A percentile compares a stretch with the other conserved stretches of the same genome.
phyloP scores from a whole-genome alignment of 257 asterid genomes.

The Apocynum venetum region DNA sequence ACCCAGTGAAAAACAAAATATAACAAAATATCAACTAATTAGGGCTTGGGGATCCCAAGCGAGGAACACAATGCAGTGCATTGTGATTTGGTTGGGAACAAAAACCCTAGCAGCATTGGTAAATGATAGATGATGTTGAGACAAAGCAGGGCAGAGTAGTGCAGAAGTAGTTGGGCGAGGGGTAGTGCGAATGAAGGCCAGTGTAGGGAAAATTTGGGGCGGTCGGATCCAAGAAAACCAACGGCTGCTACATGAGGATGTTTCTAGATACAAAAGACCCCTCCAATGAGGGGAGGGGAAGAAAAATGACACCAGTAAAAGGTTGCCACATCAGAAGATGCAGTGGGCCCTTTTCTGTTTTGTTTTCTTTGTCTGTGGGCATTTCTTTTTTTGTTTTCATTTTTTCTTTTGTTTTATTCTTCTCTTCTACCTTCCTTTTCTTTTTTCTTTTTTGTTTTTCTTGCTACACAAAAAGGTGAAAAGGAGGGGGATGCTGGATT shows the following conservation, averaged over 20 bases:
- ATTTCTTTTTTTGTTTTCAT: neutral
- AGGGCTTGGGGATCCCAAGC: slow-evolving; percentile 1
- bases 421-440: neutral
- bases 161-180: slow-evolving; percentile 4
- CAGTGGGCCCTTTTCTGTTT: neutral
- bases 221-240: slow-evolving; percentile 21
- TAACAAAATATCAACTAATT: neutral
- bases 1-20: neutral
- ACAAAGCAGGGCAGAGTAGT: neutral
- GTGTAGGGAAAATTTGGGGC: neutral
- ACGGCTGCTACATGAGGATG: slow-evolving; percentile 30
- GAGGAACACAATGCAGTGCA: slow-evolving; percentile 6
- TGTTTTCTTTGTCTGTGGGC: neutral
- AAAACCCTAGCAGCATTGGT: slow-evolving; percentile 17
- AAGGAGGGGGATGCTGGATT: too few relatives aligned
- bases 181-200: neutral
- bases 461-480: neutral
- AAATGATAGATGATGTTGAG: neutral
- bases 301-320: slow-evolving; percentile 1
- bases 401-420: neutral
- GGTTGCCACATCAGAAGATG: slow-evolving; percentile 6
- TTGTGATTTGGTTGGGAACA: neutral
- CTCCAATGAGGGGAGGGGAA: slow-evolving; percentile 6
- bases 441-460: neutral
- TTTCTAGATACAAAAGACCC: slow-evolving; percentile 43